Evolutionary conservation across 495 filamentous ascomycete genomes (phyloP), one percentile per base, ranked within the genome.

Genomic region (Bacidia rubella): DNA sequence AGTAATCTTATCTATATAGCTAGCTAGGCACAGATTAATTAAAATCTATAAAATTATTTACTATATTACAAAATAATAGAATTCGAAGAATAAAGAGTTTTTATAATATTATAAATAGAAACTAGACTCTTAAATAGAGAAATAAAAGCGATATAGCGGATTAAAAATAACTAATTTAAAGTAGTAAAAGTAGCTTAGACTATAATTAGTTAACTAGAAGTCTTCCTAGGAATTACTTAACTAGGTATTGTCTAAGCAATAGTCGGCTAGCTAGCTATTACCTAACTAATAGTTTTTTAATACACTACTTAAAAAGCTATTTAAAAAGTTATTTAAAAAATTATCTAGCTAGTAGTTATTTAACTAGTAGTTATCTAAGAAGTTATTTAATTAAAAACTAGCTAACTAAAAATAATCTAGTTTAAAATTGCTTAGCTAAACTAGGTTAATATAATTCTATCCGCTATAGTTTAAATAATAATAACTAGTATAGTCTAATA

Each of bases 101-200:
- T 51, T 20, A 51, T 51, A 51, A 51, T 51, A 17, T 51, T 17
- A 51, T n/a, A 51, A 41, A 51, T n/a, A 51, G 48, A 51, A 19
- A 29, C 48, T 51, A 17, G 48, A 51, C 48, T 51, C 25, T 51
- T 51, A 41, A 39, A 41, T 20, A 17, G 48, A 51, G 48, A 51
- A 35, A 51, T 51, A n/a, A 51, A 39, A n/a, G 32, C 32, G 32
- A 39, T 47, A 21, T 21, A 47, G 9, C 44, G 44, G 7, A 47
- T 47, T 21, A 47, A 47, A 24, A 47, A 47, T 23, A 24, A 47
- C 44, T 21, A 47, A 47, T 47, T 47, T 11, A 47, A 47, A 7
- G 44, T 24, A 21, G 44, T 21, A 11, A 47, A 47, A 47, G 44
- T 21, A 47, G 44, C 44, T 47, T 24, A 47, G 23, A 2, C 44